phyloP scores from a whole-genome alignment of 305 asterid genomes.

The Fraxinus platypoda region DNA sequence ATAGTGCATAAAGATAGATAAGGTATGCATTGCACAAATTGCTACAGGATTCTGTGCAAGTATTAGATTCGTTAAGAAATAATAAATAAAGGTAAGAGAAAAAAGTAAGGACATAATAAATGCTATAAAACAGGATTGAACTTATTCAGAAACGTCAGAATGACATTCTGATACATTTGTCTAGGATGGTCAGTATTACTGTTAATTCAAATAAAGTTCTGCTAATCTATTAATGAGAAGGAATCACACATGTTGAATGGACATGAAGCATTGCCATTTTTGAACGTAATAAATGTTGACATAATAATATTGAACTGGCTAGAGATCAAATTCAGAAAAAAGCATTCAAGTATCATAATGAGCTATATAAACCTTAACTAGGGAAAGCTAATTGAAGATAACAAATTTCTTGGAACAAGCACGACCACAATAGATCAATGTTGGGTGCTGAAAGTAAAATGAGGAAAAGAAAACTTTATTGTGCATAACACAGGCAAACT shows the following conservation, averaged over 20 bases:
- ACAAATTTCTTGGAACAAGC: not conserved
- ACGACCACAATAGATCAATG: not conserved
- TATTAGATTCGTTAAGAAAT: not conserved
- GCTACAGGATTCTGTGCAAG: not conserved
- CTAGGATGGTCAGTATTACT: not conserved
- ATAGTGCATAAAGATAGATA: not conserved
- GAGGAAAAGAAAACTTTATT: not conserved
- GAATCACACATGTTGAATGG: not conserved
- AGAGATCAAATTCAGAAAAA: not conserved
- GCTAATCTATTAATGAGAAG: not conserved
- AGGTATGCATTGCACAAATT: not conserved
- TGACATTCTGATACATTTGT: not conserved
- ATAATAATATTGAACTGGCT: not conserved
- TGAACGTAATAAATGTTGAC: not conserved
- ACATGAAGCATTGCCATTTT: not conserved
- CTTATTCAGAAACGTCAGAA: not conserved
- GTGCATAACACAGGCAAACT: slow-evolving; percentile 15
- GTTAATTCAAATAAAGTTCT: not conserved
- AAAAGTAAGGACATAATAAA: not conserved
- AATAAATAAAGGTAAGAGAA: not conserved
- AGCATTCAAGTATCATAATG: not conserved
- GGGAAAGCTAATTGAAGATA: not conserved
- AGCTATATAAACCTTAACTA: not conserved
- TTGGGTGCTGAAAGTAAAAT: not conserved
- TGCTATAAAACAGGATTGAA: not conserved